A percentile compares a stretch with the other conserved stretches of the same genome.
phyloP scores from a whole-genome alignment of 208 protist genomes.

The Wallacemonas sp. region DNA sequence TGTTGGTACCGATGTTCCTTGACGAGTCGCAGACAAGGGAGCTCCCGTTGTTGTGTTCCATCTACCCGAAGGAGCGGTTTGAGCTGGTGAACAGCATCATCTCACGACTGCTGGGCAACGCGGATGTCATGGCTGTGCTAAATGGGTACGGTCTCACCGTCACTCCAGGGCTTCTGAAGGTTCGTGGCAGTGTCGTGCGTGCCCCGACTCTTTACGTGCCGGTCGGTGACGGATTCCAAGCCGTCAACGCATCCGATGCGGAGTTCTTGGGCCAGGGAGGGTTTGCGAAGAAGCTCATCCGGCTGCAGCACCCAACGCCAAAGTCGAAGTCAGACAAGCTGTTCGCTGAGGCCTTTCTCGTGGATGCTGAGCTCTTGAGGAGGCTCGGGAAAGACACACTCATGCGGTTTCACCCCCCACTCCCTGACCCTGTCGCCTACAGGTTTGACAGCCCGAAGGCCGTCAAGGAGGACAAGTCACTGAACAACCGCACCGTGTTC shows the following conservation, averaged over 20 bases:
- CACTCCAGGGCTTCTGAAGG: slow-evolving; percentile 12
- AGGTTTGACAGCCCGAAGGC: neutral
- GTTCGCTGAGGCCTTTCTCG: slow-evolving; percentile 20
- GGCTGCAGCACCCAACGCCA: slow-evolving; percentile 21
- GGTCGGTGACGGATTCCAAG: slow-evolving; percentile 15
- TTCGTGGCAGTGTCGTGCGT: slow-evolving; percentile 30
- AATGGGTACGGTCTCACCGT: slow-evolving; percentile 39
- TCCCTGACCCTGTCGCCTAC: slow-evolving; percentile 13
- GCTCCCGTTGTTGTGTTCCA: slow-evolving; percentile 49
- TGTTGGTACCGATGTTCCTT: slow-evolving; percentile 34
- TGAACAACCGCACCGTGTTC: slow-evolving; percentile 15
- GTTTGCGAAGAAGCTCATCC: slow-evolving; percentile 32
- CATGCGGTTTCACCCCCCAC: slow-evolving; percentile 30
- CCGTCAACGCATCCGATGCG: slow-evolving; percentile 13
- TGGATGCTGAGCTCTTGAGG: slow-evolving; percentile 25
- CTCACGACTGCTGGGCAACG: slow-evolving; percentile 11
- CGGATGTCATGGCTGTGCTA: slow-evolving; percentile 21
- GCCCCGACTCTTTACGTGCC: slow-evolving; percentile 45
- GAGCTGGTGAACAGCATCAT: slow-evolving; percentile 17
- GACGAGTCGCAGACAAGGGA: slow-evolving; percentile 20
- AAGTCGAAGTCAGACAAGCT: slow-evolving; percentile 12
- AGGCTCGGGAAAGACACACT: slow-evolving; percentile 12
- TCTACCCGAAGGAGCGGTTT: slow-evolving; percentile 44
- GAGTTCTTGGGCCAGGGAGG: slow-evolving; percentile 40
- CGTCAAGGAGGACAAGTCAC: neutral